Conservation (phyloP, 202 grass and related monocot genomes). For the Schoenoplectus tabernaemontani region DNA sequence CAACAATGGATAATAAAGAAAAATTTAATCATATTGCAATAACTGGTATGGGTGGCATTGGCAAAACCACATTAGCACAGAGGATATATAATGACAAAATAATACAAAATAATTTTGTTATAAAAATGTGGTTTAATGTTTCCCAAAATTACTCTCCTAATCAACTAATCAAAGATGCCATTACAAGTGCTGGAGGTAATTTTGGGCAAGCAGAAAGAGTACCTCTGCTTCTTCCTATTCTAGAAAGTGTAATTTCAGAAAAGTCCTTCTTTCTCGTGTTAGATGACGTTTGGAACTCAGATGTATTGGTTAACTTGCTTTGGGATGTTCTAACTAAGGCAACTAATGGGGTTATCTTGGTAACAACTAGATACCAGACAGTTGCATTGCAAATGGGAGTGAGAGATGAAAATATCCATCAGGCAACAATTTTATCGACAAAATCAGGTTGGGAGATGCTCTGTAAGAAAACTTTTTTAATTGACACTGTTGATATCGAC, state of each 20-base stretch:
- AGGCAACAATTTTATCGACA: not conserved
- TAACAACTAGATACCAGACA: not conserved
- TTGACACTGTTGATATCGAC: not conserved
- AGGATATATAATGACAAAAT: constrained; percentile 9
- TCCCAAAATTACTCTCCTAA: not conserved
- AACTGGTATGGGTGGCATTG: constrained; percentile 33
- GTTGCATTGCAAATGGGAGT: not conserved
- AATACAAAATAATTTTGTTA: not conserved
- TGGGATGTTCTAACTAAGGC: not conserved
- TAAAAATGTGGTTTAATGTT: constrained; percentile 23
- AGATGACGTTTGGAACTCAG: constrained; percentile 30
- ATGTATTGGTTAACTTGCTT: constrained; percentile 6
- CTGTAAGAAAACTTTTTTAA: not conserved
- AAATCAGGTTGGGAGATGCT: not conserved
- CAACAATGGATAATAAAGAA: not conserved
- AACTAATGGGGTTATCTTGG: not conserved
- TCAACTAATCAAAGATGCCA: constrained; percentile 22
- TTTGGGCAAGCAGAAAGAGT: not conserved
- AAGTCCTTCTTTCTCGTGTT: constrained; percentile 32
- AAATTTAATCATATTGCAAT: constrained; percentile 15
- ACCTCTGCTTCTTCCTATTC: not conserved
- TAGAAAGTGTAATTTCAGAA: not conserved
- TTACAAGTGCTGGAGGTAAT: not conserved
- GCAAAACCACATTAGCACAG: constrained; percentile 38
- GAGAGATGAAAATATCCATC: not conserved